Percentiles rank a stretch among this genome's conserved stretches.
phyloP scores from a whole-genome alignment of 768 basidiomycete species.

The Agaricus blazei region DNA sequence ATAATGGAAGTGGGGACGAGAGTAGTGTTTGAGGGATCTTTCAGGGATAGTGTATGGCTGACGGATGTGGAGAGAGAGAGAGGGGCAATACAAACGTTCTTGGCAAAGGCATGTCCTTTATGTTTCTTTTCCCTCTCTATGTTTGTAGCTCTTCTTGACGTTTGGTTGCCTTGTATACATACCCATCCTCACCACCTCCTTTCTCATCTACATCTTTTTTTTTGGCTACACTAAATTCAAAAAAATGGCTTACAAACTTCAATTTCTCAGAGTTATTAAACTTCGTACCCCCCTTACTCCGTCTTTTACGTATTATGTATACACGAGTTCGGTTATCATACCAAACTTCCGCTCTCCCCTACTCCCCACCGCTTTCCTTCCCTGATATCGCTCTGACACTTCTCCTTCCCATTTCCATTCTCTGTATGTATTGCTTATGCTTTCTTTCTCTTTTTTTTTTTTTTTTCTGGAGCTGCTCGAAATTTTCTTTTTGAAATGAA shows the following conservation, averaged over 20 bases:
- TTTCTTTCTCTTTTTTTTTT: background rate
- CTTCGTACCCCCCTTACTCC: too few species aligned
- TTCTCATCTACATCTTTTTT: background rate
- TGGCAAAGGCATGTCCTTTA: background rate
- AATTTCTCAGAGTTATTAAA: too few species aligned
- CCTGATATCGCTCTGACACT: slow-evolving; percentile 1
- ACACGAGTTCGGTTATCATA: too few species aligned
- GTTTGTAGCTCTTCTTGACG: background rate
- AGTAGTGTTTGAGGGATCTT: slow-evolving; percentile 6
- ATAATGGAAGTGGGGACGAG: slow-evolving; percentile 5
- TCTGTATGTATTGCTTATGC: background rate
- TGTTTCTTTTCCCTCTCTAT: background rate
- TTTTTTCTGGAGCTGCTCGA: background rate
- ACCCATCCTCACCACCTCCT: background rate
- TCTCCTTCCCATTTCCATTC: slow-evolving; percentile 5
- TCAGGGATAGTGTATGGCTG: background rate
- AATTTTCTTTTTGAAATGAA: too few species aligned
- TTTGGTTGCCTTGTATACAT: too few species aligned
- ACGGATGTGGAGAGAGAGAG: background rate
- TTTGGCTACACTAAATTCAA: too few species aligned
- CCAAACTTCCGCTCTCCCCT: too few species aligned
- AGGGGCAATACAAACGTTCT: background rate
- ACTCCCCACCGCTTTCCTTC: background rate
- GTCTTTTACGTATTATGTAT: background rate
- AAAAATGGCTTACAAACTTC: too few species aligned